These are phyloP conservation scores for Neopestalotiopsis sp. DNA, from an alignment of 2,329 filamentous ascomycete genomes.

Conservation along the genomic window DNA sequence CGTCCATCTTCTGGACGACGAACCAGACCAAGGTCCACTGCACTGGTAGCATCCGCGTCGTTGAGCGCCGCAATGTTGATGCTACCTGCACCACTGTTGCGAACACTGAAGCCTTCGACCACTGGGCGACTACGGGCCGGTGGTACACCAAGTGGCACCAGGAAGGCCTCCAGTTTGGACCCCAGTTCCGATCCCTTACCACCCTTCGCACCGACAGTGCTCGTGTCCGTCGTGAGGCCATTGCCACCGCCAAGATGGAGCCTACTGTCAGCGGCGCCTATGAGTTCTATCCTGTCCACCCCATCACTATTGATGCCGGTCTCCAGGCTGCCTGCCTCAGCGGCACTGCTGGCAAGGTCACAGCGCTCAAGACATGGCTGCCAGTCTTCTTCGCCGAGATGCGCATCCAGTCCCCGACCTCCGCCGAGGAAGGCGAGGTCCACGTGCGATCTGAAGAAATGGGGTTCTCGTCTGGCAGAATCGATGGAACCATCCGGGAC, in stretches of 20 bases:
- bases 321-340: constrained; percentile 23
- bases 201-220: constrained; percentile 17
- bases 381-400: constrained; percentile 23
- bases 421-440: not conserved
- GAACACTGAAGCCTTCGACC: not conserved
- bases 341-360: constrained; percentile 13
- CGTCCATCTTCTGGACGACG: constrained; percentile 17
- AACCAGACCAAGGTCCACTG: constrained; percentile 23
- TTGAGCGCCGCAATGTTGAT: not conserved
- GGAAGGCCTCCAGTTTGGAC: constrained; percentile 19
- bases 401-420: constrained; percentile 13
- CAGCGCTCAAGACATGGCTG: constrained; percentile 13
- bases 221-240: not conserved
- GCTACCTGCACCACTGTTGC: not conserved
- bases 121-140: not conserved
- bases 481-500: not conserved
- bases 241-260: not conserved
- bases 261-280: constrained; percentile 2
- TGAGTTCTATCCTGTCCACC: constrained; percentile 26
- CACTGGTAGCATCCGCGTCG: constrained; percentile 19
- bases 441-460: not conserved
- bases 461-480: not conserved
- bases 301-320: constrained; percentile 25
- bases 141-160: constrained; percentile 15
- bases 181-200: constrained; percentile 18